These are phyloP conservation scores for Boletus subluridellus DNA, from an alignment of 1,284 basidiomycete species.

Conservation along the genomic window DNA sequence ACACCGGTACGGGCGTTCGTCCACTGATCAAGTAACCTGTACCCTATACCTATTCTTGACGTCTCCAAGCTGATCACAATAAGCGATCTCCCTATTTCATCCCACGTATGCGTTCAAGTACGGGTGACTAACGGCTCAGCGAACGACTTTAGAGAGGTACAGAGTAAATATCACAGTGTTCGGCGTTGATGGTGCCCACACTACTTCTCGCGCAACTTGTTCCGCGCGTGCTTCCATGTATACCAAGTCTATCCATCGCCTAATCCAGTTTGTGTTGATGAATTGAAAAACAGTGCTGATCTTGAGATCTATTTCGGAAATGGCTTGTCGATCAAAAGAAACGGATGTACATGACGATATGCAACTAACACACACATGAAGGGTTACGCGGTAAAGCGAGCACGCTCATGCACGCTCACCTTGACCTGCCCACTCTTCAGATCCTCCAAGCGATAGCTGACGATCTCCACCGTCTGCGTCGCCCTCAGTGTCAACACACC, in stretches of 20 bases:
- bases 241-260: not conserved
- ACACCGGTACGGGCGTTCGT: conserved; percentile 33
- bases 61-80: conserved; percentile 10
- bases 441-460: conserved; percentile 85
- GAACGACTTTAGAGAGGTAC: conserved; percentile 3
- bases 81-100: conserved; percentile 3
- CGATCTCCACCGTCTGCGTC: conserved; percentile 67
- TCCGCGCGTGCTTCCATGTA: not conserved
- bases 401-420: conserved; percentile 38
- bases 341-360: not conserved
- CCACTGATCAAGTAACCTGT: too few relatives aligned
- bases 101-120: not conserved
- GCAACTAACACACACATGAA: not conserved
- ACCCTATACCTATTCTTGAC: too few relatives aligned
- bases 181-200: not conserved
- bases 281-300: not conserved
- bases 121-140: conserved; percentile 13
- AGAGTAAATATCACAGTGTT: not conserved
- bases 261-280: conserved; percentile 4
- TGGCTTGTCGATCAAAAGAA: not conserved
- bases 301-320: not conserved
- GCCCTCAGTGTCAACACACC: conserved; percentile 26
- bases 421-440: conserved; percentile 79
- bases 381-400: not conserved
- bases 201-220: conserved; percentile 1